Evolutionary conservation across 441 rosid genomes (phyloP).

Genomic region (Mallotus repandus): DNA sequence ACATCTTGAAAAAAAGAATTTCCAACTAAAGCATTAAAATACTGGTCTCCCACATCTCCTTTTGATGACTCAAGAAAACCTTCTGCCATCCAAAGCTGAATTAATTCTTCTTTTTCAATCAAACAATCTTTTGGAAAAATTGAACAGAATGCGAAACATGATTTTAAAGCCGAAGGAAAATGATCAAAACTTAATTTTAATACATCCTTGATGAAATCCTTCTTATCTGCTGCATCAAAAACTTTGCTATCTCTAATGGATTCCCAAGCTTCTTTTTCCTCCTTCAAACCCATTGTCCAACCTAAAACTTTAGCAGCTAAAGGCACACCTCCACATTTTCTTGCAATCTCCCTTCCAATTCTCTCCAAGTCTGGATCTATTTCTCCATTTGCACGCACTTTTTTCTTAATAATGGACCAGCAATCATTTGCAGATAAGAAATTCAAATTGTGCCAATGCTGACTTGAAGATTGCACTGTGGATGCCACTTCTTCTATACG

Average conservation of each 20-base stretch:
- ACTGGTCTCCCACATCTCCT: slow-evolving; percentile 21
- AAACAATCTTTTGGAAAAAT: slow-evolving; percentile 16
- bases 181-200: too few species aligned
- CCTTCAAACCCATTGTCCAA: too few species aligned
- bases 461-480: neutral
- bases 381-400: too few species aligned
- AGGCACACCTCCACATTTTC: too few species aligned
- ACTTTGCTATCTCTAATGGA: too few species aligned
- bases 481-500: slow-evolving; percentile 14
- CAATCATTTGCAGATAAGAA: neutral
- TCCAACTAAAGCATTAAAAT: slow-evolving; percentile 20
- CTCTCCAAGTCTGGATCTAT: too few species aligned
- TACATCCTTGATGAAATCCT: too few species aligned
- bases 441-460: neutral
- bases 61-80: slow-evolving; percentile 15
- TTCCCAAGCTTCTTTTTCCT: too few species aligned
- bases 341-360: too few species aligned
- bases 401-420: too few species aligned
- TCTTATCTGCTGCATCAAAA: too few species aligned
- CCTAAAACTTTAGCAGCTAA: too few species aligned
- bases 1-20: slow-evolving; percentile 30
- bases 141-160: slow-evolving; percentile 28
- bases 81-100: slow-evolving; percentile 36
- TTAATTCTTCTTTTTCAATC: slow-evolving; percentile 14
- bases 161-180: slow-evolving; percentile 15